phyloP scores from a whole-genome alignment of 1,139 yeast genomes.

The Candida pseudocylindracea region DNA sequence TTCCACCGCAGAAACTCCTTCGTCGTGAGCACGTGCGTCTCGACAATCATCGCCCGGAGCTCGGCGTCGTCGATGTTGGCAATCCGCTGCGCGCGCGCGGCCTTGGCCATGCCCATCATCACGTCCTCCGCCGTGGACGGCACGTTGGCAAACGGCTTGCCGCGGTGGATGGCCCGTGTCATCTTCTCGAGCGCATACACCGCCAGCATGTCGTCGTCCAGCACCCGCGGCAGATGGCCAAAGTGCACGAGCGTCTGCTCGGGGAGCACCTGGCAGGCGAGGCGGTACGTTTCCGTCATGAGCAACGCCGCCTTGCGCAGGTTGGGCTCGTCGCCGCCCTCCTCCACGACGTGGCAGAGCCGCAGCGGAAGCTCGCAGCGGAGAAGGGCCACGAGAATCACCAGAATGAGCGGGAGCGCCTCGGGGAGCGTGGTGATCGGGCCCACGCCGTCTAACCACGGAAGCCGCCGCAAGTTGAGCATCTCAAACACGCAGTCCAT shows the following conservation, averaged over 20 bases:
- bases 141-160: background rate
- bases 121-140: slow-evolving; percentile 7
- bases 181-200: slow-evolving; percentile 2
- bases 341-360: slow-evolving; percentile 24
- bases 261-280: slow-evolving; percentile 1
- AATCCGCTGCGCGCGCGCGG: slow-evolving; percentile 15
- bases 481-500: slow-evolving; percentile 55
- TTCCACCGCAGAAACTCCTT: slow-evolving; percentile 63
- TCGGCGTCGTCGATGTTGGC: slow-evolving; percentile 46
- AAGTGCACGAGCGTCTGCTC: background rate
- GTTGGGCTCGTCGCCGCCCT: slow-evolving; percentile 7
- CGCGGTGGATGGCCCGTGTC: background rate
- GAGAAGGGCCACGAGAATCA: slow-evolving; percentile 9
- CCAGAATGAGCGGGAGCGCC: slow-evolving; percentile 27
- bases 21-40: slow-evolving; percentile 33
- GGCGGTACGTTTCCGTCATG: slow-evolving; percentile 2
- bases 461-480: slow-evolving; percentile 34
- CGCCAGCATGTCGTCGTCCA: slow-evolving; percentile 2
- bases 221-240: slow-evolving; percentile 1
- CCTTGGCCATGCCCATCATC: slow-evolving; percentile 14
- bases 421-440: slow-evolving; percentile 30
- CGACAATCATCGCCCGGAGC: slow-evolving; percentile 40
- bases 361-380: slow-evolving; percentile 30
- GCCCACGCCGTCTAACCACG: slow-evolving; percentile 23
- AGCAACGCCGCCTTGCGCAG: slow-evolving; percentile 3